Evolutionary conservation across 352 stramenopile genomes (phyloP), one percentile per base, ranked within the genome.

Genomic region (Elongisporangium undulatum): DNA sequence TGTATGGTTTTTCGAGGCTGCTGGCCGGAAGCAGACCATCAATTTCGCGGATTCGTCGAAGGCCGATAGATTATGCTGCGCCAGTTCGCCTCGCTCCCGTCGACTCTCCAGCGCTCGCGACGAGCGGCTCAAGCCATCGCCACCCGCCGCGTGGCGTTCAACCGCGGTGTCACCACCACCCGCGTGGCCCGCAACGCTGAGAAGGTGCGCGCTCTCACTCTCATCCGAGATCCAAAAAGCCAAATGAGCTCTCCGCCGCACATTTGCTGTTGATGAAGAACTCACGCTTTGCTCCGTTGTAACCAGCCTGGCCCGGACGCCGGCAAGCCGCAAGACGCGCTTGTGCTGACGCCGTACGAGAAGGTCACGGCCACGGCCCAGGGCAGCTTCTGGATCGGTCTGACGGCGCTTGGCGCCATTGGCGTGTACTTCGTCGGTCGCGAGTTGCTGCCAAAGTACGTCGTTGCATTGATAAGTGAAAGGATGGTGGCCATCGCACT

Each of bases 361-460:
- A 97, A 98, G 69, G 93, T 98, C 21, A 94, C 92, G 21, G 95
- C 85, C 10, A 95, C 85, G 8, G 89, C 85, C 29, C 90, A 89
- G 23, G 76, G 96, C 17, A 81, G 82, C 50, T 88, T 97, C 68
- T 98, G 92, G 92, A 72, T 87, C 53, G 92, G 82, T 20, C 76
- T 94, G 4, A 70, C 94, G 21, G 85, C 74, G 55, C 86, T 98
- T 57, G 87, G 88, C 19, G 75, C 72, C 15, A 79, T 87, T 2
- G 97, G 93, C 61, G 90, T 87, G 22, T 98, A 97, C 73, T 98
- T 97, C 72, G 96, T 98, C 57, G 87, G 85, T 52, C 81, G 79
- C 59, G 90, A 97, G 70, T 67, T 98, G 53, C 75, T 97, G 63
- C 92, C 90, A 55, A 96, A 90, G 84, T 94, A 72, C 55, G 77